Evolutionary conservation across 345 rosid genomes (phyloP), one percentile per base, ranked within the genome.

Genomic region (Moricandia arvensis): DNA sequence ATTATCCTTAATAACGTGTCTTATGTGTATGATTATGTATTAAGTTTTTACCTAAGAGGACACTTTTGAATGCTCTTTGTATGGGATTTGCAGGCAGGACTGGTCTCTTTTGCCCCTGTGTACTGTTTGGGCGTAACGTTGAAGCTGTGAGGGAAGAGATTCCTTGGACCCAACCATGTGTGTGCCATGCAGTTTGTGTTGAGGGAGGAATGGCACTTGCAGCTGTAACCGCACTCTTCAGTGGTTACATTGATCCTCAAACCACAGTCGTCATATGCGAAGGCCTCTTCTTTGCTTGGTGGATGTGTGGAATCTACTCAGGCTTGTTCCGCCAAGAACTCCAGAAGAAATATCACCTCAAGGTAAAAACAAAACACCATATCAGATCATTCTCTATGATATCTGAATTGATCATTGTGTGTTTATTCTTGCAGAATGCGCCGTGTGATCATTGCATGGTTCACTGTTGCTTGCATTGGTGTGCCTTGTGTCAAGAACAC

Each of bases 401-500:
- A 47, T 62, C 61, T 55, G 63, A 49, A 51, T n/a, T 24, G 8
- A 43, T 11, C 51, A 24, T 38, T 78, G 51, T 72, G 37, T 29
- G 26, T 21, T 21, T 2, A 0, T 21, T 21, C 24, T 21, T 81
- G 86, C 83, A 91, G 98, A 80, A 89, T 74, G 86, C 96, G 0
- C 97, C 96, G 0, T 94, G 97, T 41, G 90, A 90, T 58, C 95
- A 91, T 5, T 90, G 96, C 80, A 59, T 87, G 71, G 97, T 90
- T 59, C 96, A 93, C 60, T 90, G 96, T 68, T 89, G 91, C 80
- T 61, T 93, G 83, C 96, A 93, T 16, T 90, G 96, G 94, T 90
- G 96, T 75, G 98, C 98, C 5, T 54, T 94, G 77, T 91, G 98
- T 73, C 96, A 94, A 73, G 97, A 94, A 81, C 93, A 89, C 75